These are phyloP conservation scores for Coniochaeta ligniaria DNA, from an alignment of 2,329 filamentous ascomycete species.

Conservation along the genomic window DNA sequence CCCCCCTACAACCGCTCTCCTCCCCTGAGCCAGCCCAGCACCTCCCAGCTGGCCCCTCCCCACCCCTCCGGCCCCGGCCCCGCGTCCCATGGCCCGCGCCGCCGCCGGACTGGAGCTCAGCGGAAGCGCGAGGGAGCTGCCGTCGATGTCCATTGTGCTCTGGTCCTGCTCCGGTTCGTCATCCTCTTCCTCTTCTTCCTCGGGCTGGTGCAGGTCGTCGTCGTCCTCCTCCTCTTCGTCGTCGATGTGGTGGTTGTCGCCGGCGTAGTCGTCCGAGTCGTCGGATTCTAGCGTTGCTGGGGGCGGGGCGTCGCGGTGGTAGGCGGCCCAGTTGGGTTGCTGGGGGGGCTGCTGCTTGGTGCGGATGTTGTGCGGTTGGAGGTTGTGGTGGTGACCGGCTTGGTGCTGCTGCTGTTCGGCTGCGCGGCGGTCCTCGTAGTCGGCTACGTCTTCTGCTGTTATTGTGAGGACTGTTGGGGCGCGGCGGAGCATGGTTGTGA, in stretches of 20 bases:
- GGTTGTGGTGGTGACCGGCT: constrained; percentile 18
- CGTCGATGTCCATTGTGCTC: constrained; percentile 8
- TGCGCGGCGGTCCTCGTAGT: constrained; percentile 58
- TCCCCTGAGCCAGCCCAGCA: neutral
- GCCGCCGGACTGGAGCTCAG: neutral
- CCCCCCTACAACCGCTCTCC: neutral
- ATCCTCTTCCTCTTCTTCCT: constrained; percentile 1
- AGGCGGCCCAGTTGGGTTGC: constrained; percentile 1
- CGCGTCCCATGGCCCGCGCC: neutral
- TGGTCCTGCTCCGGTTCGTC: constrained; percentile 6
- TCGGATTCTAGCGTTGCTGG: neutral
- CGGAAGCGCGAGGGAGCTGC: constrained; percentile 1
- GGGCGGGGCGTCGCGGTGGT: neutral
- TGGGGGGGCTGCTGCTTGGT: neutral
- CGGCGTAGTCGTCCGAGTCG: neutral
- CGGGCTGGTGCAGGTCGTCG: constrained; percentile 11
- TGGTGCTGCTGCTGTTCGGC: constrained; percentile 14
- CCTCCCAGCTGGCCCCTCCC: neutral
- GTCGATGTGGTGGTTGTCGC: neutral
- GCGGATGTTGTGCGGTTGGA: constrained; percentile 18
- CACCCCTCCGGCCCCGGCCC: neutral
- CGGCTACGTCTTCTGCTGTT: constrained; percentile 62
- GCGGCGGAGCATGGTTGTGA: constrained; percentile 29
- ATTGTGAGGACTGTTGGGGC: constrained; percentile 61
- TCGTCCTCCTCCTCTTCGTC: constrained; percentile 18